Conservation (phyloP, 2,329 filamentous ascomycete genomes). For the Aschersonia sp. region DNA sequence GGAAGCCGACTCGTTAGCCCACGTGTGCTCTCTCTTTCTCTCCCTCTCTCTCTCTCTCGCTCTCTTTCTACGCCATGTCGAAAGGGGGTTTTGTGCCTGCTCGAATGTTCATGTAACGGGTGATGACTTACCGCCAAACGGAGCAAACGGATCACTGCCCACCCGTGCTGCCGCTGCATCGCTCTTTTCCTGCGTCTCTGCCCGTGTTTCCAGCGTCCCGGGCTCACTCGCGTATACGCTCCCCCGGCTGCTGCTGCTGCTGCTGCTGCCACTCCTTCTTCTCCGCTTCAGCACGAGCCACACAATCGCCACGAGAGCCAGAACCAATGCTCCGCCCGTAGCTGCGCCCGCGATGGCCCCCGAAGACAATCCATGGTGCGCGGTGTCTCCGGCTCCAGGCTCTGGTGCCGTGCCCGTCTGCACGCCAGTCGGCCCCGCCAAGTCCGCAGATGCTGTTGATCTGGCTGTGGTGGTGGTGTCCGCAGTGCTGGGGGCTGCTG, state of each 20-base stretch:
- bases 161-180: conserved; percentile 3
- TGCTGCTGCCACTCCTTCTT: conserved; percentile 4
- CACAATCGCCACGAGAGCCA: conserved; percentile 12
- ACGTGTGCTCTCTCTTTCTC: too few relatives aligned
- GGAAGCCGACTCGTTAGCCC: too few relatives aligned
- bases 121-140: conserved; percentile 25
- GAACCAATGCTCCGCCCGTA: conserved; percentile 13
- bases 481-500: conserved; percentile 1
- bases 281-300: conserved; percentile 8
- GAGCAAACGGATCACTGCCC: conserved; percentile 22
- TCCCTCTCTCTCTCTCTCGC: too few relatives aligned
- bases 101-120: not conserved
- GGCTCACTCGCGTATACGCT: not conserved
- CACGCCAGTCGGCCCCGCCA: not conserved
- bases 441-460: too few relatives aligned
- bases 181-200: not conserved
- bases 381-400: too few relatives aligned
- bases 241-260: conserved; percentile 1
- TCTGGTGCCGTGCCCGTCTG: not conserved
- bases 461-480: not conserved
- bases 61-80: not conserved
- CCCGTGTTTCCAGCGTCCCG: conserved; percentile 4
- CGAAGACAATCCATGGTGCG: conserved; percentile 7
- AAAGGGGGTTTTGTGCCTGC: not conserved
- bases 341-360: conserved; percentile 19